phyloP scores from a whole-genome alignment of 352 stramenopile genomes.

The Phytophthora sp. region DNA sequence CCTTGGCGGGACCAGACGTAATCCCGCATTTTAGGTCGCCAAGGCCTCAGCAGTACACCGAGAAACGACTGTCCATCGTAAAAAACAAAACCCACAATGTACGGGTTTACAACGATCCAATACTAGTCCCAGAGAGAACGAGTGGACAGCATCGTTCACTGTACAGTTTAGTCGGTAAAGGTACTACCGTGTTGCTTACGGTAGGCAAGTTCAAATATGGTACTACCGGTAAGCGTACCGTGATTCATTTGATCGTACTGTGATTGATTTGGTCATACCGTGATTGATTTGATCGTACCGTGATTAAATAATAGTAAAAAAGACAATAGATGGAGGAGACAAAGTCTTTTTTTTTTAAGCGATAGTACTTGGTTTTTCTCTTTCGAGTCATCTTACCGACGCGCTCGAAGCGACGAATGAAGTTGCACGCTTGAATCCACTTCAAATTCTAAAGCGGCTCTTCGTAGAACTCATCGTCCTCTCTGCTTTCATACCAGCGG shows the following conservation, averaged over 20 bases:
- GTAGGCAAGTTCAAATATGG: neutral
- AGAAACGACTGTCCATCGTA: neutral
- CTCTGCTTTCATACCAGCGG: slow-evolving; percentile 11
- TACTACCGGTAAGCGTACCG: neutral
- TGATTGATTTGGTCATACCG: too few species aligned
- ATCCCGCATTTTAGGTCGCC: neutral
- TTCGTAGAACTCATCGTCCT: neutral
- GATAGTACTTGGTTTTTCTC: too few species aligned
- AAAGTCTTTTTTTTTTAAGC: too few species aligned
- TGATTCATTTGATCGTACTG: neutral
- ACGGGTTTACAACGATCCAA: too few species aligned
- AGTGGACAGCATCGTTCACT: neutral
- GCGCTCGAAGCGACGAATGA: neutral
- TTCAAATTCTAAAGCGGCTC: neutral
- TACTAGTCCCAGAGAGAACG: neutral
- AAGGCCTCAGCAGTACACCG: neutral
- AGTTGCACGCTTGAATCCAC: too few species aligned
- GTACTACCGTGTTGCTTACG: neutral
- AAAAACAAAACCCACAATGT: too few species aligned
- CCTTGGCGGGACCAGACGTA: neutral
- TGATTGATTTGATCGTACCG: too few species aligned
- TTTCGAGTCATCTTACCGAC: neutral
- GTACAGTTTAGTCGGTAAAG: neutral
- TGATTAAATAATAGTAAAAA: too few species aligned
- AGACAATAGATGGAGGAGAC: too few species aligned